phyloP scores from a whole-genome alignment of 2,329 filamentous ascomycete genomes.

The Furcasterigmium sp. region DNA sequence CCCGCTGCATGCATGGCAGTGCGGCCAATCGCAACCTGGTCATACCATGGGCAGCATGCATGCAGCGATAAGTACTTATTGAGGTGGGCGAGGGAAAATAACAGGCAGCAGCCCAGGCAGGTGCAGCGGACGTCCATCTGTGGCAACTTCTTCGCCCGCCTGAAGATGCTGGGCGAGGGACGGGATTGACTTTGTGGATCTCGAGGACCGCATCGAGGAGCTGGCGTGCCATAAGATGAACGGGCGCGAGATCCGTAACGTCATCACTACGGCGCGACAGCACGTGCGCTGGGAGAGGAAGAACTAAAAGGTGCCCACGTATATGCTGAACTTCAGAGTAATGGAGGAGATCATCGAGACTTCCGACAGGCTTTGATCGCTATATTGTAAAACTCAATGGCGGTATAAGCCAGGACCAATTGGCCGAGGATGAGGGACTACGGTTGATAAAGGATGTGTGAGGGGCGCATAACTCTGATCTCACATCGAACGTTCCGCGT shows the following conservation, averaged over 20 bases:
- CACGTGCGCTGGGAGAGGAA: slow-evolving; percentile 6
- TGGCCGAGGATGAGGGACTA: not conserved
- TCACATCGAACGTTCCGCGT: too few species aligned
- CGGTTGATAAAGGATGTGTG: not conserved
- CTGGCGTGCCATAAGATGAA: slow-evolving; percentile 29
- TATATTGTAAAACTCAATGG: not conserved
- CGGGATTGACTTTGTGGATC: slow-evolving; percentile 4
- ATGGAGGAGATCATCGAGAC: not conserved
- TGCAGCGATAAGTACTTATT: too few species aligned
- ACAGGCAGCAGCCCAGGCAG: too few species aligned
- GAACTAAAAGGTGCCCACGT: not conserved
- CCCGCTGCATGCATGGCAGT: too few species aligned
- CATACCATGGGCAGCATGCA: too few species aligned
- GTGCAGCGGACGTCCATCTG: slow-evolving; percentile 21
- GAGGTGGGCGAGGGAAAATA: too few species aligned
- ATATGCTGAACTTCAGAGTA: not conserved
- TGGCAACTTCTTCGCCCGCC: slow-evolving; percentile 18
- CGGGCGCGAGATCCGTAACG: slow-evolving; percentile 35
- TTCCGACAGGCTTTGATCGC: not conserved
- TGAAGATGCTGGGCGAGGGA: slow-evolving; percentile 2
- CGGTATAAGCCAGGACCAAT: not conserved
- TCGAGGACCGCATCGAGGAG: slow-evolving; percentile 13
- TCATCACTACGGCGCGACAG: slow-evolving; percentile 20
- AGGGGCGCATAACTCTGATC: too few species aligned
- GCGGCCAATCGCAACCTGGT: too few species aligned